These are phyloP conservation scores for Russula vinacea DNA, from an alignment of 768 basidiomycete species.

Conservation along the genomic window DNA sequence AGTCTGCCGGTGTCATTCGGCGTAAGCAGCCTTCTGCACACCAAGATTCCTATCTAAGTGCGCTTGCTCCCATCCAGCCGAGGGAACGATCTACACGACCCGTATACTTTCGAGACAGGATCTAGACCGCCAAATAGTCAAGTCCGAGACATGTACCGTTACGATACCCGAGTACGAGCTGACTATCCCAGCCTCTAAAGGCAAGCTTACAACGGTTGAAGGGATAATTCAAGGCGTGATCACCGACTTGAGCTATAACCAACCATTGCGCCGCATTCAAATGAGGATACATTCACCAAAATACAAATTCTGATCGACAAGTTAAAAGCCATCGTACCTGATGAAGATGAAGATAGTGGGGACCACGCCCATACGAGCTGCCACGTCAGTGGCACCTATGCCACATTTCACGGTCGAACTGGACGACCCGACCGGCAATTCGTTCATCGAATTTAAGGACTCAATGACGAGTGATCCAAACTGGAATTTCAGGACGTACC, in stretches of 20 bases:
- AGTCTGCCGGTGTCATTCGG: slow-evolving; percentile 82
- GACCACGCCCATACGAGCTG: slow-evolving; percentile 36
- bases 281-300: slow-evolving; percentile 64
- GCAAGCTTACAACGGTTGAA: slow-evolving; percentile 96
- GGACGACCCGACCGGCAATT: slow-evolving; percentile 94
- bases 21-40: slow-evolving; percentile 48
- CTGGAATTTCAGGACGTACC: slow-evolving; percentile 85
- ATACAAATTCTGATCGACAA: slow-evolving; percentile 73
- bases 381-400: slow-evolving; percentile 52
- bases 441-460: slow-evolving; percentile 89
- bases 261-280: slow-evolving; percentile 81
- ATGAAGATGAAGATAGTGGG: slow-evolving; percentile 47
- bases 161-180: slow-evolving; percentile 84
- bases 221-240: slow-evolving; percentile 83
- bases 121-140: slow-evolving; percentile 90
- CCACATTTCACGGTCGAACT: slow-evolving; percentile 75
- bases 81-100: slow-evolving; percentile 78
- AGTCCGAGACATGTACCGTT: slow-evolving; percentile 79
- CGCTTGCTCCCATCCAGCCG: slow-evolving; percentile 47
- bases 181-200: slow-evolving; percentile 83
- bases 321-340: slow-evolving; percentile 60
- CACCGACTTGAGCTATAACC: slow-evolving; percentile 74
- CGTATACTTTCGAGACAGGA: slow-evolving; percentile 71
- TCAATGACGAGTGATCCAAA: slow-evolving; percentile 81
- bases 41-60: slow-evolving; percentile 1